These are phyloP conservation scores for Colletotrichum acutatum DNA, from an alignment of 2,329 filamentous ascomycete species.

Conservation along the genomic window DNA sequence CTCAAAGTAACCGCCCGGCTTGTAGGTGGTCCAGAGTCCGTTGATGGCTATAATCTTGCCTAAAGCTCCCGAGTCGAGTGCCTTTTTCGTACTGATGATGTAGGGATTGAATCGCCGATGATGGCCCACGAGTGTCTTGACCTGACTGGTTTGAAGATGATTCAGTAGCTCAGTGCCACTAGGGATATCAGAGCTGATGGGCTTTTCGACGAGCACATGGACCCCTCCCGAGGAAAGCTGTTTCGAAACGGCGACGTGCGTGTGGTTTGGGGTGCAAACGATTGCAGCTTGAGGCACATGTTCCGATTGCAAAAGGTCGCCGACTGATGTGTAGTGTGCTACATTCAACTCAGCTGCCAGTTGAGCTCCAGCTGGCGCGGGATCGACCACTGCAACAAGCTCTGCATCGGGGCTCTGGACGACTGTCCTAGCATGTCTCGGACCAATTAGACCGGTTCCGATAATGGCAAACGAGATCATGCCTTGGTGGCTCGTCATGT, in stretches of 20 bases:
- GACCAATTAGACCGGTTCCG: constrained; percentile 45
- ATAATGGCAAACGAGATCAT: constrained; percentile 42
- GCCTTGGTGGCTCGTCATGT: neutral
- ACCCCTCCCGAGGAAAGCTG: constrained; percentile 58
- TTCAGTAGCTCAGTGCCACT: constrained; percentile 47
- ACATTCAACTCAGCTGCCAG: constrained; percentile 40
- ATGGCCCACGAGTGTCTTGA: constrained; percentile 66
- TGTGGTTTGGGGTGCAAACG: constrained; percentile 69
- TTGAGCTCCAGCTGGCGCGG: constrained; percentile 36
- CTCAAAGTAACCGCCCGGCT: constrained; percentile 63
- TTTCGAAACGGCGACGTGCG: constrained; percentile 62
- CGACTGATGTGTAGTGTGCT: constrained; percentile 46
- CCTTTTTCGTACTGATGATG: constrained; percentile 59
- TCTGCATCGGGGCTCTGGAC: constrained; percentile 36
- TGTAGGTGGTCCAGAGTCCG: constrained; percentile 64
- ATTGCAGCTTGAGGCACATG: constrained; percentile 62
- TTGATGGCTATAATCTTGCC: constrained; percentile 63
- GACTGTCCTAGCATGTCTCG: constrained; percentile 45
- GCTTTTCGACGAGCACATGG: constrained; percentile 69
- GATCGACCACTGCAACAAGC: constrained; percentile 45
- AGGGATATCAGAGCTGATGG: constrained; percentile 55
- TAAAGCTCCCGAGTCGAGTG: constrained; percentile 51
- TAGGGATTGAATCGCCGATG: constrained; percentile 70
- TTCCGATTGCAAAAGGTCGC: constrained; percentile 52
- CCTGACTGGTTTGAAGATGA: constrained; percentile 40